Base-by-base conservation (phyloP, 2,329 filamentous ascomycete genomes). In the Elsinoe ampelina region DNA sequence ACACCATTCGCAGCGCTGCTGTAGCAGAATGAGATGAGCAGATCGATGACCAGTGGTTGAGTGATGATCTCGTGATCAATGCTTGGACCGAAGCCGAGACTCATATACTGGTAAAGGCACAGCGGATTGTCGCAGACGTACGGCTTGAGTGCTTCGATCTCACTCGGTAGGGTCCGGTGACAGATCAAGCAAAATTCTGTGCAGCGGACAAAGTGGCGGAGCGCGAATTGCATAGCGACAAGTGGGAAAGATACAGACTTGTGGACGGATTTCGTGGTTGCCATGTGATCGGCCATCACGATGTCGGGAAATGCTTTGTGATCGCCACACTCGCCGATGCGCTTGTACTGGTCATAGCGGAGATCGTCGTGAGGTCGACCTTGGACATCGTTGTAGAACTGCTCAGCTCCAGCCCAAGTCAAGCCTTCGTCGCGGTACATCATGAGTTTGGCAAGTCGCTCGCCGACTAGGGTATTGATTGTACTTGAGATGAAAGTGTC, bases 171-270 rank as follows among this genome's bases (percentile, higher is more conserved):
- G 62, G 79, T 84, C 62, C 80, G 80, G 68, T 95, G 87, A 65
- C 91, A 96, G 20, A 91, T 83, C 56, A 95, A 78, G 68, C 91
- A 96, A 68, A 92, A 95, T 55, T 93, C 84, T 0, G 87, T 89
- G 67, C 89, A 95, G 58, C 82, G 84, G 6, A 87, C 80, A 59
- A 95, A 82, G 64, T 90, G 87, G 1, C 85, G 83, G 22, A 95
- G 74, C 0, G 83, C 77, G 62, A 91, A 93, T 61, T 95, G 86
- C 77, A 89, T 87, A 1, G 75, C 76, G 2, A 81, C 68, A 2
- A 83, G 70, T 5, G 80, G 80, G 34, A 84, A 74, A 1, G 80
- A 83, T 45, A 69, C 63, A 12, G n/a, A 11, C 7, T 20, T 34
- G 1, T 64, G 45, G 2, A 55, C 51, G 1, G 2, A 38, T 61